phyloP scores from a whole-genome alignment of 768 basidiomycete species.

The Calvatia gigantea region DNA sequence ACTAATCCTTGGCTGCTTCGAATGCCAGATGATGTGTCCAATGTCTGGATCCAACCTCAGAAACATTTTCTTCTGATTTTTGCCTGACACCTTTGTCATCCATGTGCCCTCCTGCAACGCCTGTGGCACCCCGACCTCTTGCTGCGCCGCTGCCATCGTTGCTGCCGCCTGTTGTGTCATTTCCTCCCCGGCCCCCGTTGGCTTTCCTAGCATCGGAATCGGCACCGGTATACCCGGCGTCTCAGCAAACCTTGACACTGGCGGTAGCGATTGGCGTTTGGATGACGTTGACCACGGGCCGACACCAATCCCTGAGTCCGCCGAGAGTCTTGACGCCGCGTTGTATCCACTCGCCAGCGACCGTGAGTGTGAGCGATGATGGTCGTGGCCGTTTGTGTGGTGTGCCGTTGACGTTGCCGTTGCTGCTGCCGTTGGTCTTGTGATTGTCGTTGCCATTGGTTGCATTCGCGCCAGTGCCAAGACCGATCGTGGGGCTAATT shows the following conservation, averaged over 20 bases:
- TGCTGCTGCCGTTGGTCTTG: not conserved
- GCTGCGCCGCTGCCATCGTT: not conserved
- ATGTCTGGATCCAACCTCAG: slow-evolving; percentile 78
- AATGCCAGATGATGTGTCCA: slow-evolving; percentile 77
- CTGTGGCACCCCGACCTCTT: slow-evolving; percentile 46
- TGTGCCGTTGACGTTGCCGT: too few relatives aligned
- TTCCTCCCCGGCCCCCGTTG: not conserved
- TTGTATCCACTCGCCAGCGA: slow-evolving; percentile 1
- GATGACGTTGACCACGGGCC: not conserved
- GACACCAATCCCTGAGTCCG: not conserved
- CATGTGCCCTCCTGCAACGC: slow-evolving; percentile 59
- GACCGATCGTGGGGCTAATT: not conserved
- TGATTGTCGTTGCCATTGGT: not conserved
- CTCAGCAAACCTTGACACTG: too few relatives aligned
- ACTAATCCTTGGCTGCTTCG: slow-evolving; percentile 63
- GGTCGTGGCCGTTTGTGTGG: not conserved
- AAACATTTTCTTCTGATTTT: slow-evolving; percentile 66
- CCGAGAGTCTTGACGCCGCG: slow-evolving; percentile 1
- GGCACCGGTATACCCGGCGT: not conserved
- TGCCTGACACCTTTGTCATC: slow-evolving; percentile 82
- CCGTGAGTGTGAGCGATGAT: not conserved
- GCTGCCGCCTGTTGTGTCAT: not conserved
- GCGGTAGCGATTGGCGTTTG: not conserved
- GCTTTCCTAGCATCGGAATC: not conserved
- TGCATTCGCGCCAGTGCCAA: not conserved